phyloP scores from a whole-genome alignment of 2,329 filamentous ascomycete genomes.

The Coniochaeta hoffmannii region DNA sequence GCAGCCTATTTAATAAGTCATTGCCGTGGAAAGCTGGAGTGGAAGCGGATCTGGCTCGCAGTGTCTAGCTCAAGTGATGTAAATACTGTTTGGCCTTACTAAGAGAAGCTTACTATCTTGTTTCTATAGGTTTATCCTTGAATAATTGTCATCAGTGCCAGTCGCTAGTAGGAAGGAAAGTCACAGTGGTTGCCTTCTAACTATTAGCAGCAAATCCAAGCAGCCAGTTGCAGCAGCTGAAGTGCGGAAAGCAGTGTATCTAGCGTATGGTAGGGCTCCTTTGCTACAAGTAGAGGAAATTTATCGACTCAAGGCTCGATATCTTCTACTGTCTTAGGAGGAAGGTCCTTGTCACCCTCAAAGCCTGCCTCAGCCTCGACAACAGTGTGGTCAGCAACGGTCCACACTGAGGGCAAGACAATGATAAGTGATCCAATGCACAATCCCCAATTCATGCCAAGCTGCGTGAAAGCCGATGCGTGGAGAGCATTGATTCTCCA shows the following conservation, averaged over 20 bases:
- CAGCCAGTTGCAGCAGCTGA: too few relatives aligned
- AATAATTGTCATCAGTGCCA: too few relatives aligned
- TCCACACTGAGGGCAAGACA: constrained; percentile 32
- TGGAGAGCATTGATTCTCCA: constrained; percentile 33
- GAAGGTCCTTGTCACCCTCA: neutral
- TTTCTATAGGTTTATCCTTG: too few relatives aligned
- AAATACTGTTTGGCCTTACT: neutral
- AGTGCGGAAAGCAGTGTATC: neutral
- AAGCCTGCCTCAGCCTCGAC: constrained; percentile 17
- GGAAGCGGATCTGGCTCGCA: neutral
- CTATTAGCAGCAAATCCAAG: too few relatives aligned
- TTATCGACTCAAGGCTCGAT: neutral
- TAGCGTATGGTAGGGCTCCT: neutral
- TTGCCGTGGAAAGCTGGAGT: constrained; percentile 40
- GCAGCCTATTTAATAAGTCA: constrained; percentile 41
- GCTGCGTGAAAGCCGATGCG: constrained; percentile 29
- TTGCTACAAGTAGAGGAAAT: too few relatives aligned
- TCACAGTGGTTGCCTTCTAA: too few relatives aligned
- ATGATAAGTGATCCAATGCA: constrained; percentile 34
- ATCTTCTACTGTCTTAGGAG: neutral
- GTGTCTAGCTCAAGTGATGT: neutral
- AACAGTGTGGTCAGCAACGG: constrained; percentile 22
- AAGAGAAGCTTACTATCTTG: neutral
- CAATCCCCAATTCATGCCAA: constrained; percentile 37
- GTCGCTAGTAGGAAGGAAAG: too few relatives aligned